phyloP scores from a whole-genome alignment of 2,329 filamentous ascomycete species.

The Coniochaeta sp. region DNA sequence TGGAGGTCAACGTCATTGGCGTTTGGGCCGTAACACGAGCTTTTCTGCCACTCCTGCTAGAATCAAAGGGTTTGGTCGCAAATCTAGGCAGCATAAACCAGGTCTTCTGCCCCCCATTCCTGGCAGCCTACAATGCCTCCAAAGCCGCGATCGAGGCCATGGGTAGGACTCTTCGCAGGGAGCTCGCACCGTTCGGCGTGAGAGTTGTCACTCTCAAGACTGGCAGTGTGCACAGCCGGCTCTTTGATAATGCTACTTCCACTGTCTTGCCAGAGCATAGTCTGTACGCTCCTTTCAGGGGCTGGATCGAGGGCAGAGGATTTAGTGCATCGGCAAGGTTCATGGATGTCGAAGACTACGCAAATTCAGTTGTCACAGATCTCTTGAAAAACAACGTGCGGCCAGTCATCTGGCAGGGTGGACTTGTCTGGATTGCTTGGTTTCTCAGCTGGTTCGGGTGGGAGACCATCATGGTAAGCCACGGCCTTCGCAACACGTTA shows the following conservation, averaged over 20 bases:
- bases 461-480: constrained; percentile 20
- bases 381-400: constrained; percentile 15
- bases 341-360: constrained; percentile 18
- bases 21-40: constrained; percentile 22
- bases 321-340: constrained; percentile 16
- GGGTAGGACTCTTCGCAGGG: constrained; percentile 17
- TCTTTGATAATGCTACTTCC: constrained; percentile 17
- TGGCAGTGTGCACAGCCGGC: constrained; percentile 19
- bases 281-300: constrained; percentile 16
- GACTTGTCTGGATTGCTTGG: constrained; percentile 17
- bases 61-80: constrained; percentile 14
- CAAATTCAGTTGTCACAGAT: constrained; percentile 18
- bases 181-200: constrained; percentile 23
- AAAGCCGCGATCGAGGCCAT: constrained; percentile 20
- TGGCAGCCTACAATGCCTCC: constrained; percentile 20
- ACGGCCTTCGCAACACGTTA: no score
- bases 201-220: constrained; percentile 20
- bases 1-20: constrained; percentile 20
- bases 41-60: constrained; percentile 21
- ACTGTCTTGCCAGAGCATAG: constrained; percentile 17
- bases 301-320: constrained; percentile 16
- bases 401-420: constrained; percentile 19
- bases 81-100: constrained; percentile 21
- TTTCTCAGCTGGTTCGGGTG: constrained; percentile 20
- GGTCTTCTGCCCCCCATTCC: constrained; percentile 20